Evolutionary conservation across 1,284 basidiomycete genomes (phyloP).

Genomic region (Heimioporus punctisporus): DNA sequence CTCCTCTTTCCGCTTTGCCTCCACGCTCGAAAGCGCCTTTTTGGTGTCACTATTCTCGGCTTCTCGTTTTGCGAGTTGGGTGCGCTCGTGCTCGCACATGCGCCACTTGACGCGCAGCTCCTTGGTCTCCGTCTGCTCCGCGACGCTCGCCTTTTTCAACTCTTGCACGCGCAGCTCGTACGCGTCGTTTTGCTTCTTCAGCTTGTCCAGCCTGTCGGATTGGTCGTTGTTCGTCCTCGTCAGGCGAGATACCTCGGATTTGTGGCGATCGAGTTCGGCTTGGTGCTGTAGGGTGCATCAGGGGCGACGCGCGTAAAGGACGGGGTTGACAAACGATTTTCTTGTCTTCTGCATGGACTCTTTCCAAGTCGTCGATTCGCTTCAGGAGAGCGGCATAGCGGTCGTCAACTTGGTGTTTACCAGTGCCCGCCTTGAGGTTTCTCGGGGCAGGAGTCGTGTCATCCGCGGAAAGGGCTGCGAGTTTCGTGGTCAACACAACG

Average conservation of each 20-base stretch:
- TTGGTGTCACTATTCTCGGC: conserved; percentile 54
- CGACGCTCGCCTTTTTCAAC: conserved; percentile 48
- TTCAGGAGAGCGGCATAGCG: conserved; percentile 57
- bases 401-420: conserved; percentile 34
- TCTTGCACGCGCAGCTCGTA: conserved; percentile 61
- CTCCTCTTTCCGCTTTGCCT: conserved; percentile 55
- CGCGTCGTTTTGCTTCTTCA: conserved; percentile 60
- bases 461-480: conserved; percentile 35
- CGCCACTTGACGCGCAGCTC: conserved; percentile 62
- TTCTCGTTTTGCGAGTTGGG: conserved; percentile 52
- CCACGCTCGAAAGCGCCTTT: conserved; percentile 49
- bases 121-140: conserved; percentile 63
- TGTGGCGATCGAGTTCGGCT: conserved; percentile 58
- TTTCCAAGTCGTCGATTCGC: conserved; percentile 70
- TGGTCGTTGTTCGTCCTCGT: conserved; percentile 55
- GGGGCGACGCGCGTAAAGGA: background rate
- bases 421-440: conserved; percentile 8
- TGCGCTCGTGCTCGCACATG: conserved; percentile 59
- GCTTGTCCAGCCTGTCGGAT: conserved; percentile 56
- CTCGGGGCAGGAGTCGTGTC: conserved; percentile 8
- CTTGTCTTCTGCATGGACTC: conserved; percentile 66
- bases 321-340: conserved; percentile 47
- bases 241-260: conserved; percentile 51
- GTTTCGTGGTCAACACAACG: background rate
- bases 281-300: conserved; percentile 47